These are phyloP conservation scores for Wickerhamiella nectarea DNA, from an alignment of 805 yeast species.

Conservation along the genomic window DNA sequence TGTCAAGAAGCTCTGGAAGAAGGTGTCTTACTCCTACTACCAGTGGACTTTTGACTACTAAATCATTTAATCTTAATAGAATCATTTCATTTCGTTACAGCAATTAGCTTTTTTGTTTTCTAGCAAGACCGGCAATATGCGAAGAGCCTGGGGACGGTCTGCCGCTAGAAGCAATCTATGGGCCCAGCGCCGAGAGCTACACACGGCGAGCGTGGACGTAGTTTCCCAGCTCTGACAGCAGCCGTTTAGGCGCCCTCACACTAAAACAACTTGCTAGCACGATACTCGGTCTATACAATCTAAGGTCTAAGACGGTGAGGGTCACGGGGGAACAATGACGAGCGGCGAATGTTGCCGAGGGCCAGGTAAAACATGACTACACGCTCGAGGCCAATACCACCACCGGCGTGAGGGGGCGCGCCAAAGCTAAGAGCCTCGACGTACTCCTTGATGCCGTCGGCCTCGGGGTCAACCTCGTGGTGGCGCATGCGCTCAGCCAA, in stretches of 20 bases:
- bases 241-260: no score
- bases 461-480: slow-evolving; percentile 68
- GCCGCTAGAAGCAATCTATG: no score
- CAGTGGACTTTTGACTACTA: slow-evolving; percentile 21
- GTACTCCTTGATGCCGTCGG: slow-evolving; percentile 79
- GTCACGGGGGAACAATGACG: slow-evolving; percentile 98
- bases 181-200: no score
- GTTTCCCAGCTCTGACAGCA: no score
- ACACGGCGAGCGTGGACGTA: no score
- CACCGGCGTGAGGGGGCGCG: slow-evolving; percentile 98
- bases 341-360: slow-evolving; percentile 93
- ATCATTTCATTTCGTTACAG: background rate
- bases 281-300: no score
- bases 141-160: no score
- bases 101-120: no score
- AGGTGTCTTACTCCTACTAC: slow-evolving; percentile 19
- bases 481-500: slow-evolving; percentile 67
- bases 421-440: slow-evolving; percentile 88
- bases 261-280: no score
- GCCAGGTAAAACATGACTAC: slow-evolving; percentile 97
- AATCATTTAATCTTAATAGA: slow-evolving; percentile 4
- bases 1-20: slow-evolving; percentile 23
- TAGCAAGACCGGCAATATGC: no score
- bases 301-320: slow-evolving; percentile 82
- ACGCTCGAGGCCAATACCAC: slow-evolving; percentile 98